Evolutionary conservation across 192 early-diverging fungal genomes (phyloP).

Genomic region (Diversispora epigaea): DNA sequence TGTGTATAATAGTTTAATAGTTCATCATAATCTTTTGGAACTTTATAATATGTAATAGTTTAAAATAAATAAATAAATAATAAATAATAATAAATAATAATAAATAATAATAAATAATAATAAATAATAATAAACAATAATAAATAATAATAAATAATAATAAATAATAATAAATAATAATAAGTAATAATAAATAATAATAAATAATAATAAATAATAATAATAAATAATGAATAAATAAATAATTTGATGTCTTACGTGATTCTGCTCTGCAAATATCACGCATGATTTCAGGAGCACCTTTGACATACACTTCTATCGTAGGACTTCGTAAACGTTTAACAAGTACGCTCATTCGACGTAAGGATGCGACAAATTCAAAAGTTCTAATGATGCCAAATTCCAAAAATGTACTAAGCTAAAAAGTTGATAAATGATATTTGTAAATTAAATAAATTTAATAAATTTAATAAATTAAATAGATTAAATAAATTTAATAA

Average conservation of each 20-base stretch:
- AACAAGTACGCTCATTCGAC: constrained; percentile 92
- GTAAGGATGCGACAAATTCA: constrained; percentile 87
- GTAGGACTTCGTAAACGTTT: constrained; percentile 61
- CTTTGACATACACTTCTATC: constrained; percentile 92
- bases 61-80: neutral
- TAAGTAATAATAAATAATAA: too few relatives aligned
- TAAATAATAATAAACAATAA: too few relatives aligned
- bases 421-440: constrained; percentile 6
- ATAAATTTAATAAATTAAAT: neutral
- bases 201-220: neutral
- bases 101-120: neutral
- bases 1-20: constrained; percentile 85
- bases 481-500: neutral
- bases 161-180: neutral
- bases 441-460: neutral
- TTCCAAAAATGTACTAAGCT: constrained; percentile 49
- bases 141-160: neutral
- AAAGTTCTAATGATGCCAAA: constrained; percentile 84
- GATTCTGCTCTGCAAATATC: constrained; percentile 83
- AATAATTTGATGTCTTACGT: constrained; percentile 40
- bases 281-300: constrained; percentile 94
- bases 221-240: neutral
- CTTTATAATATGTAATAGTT: constrained; percentile 35
- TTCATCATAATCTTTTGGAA: constrained; percentile 84
- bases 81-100: neutral